Base-by-base conservation (phyloP, 805 yeast genomes). In the Wickerhamomyces tratensis region DNA sequence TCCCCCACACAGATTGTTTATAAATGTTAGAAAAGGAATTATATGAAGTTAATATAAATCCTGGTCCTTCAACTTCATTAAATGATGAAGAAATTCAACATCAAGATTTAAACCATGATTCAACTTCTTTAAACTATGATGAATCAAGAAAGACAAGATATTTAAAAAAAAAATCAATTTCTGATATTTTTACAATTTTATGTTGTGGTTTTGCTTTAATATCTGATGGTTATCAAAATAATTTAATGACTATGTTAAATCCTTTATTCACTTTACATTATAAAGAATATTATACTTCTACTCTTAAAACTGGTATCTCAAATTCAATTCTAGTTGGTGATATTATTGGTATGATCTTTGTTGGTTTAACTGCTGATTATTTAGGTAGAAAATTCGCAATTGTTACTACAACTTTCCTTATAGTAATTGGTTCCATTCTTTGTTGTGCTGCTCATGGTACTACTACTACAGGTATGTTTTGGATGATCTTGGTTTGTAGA, bases 171-270 rank as follows among this genome's bases (percentile, higher is more conserved):
- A 61, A 57, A 44, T 52, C 65, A 1, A 37, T 50, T 37, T 56
- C 65, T 5, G 69, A 65, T 47, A 58, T 65, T 39, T 50, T 68
- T 48, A 62, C 79, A 42, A 76, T 82, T 46, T 53, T 78, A 38
- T 76, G 85, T 61, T 68, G 54, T 25, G 93, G 93, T 12, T 79
- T 76, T 48, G 93, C 89, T 0, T 69, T 84, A 54, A 75, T 82
- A 51, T 76, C 84, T 25, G 93, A 84, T 61, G 89, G 89, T 5
- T 82, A 82, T 59, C 86, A 81, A 57, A 82, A 82, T 55, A 79
- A 77, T 50, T 71, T 80, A 47, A 80, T 82, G 86, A 73, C 86
- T 5, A 79, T 81, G 81, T 52, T 72, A 49, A 82, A 82, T 58
- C 62, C 71, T 20, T 71, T 79, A 12, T 79, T 81, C 52, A 63